Base-by-base conservation (phyloP, 495 filamentous ascomycete genomes). In the Penicillium atrosanguineum region DNA sequence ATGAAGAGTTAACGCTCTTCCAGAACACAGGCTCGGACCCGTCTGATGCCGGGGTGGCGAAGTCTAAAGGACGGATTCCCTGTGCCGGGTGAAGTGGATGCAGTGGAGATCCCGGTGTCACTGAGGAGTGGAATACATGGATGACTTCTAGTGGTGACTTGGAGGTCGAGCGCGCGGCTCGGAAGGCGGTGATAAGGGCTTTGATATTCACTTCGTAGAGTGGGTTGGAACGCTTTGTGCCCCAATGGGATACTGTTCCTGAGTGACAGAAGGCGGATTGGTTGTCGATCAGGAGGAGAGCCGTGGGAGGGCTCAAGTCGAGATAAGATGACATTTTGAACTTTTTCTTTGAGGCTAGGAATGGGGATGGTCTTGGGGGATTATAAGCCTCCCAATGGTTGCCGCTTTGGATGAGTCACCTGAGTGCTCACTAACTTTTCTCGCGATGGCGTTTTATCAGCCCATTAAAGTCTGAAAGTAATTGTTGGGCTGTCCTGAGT, bases 221-320 rank as follows among this genome's bases (percentile, higher is more conserved):
- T 4, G 76, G 73, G 49, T 78, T 79, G 57, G 72, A 77, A 40
- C 76, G 74, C 6, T 50, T 51, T 14, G 63, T 49, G 29, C 79
- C 78, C 68, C 75, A 72, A 44, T 68, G 54, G 18, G 62, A 69
- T 7, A 52, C 29, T 15, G 57, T 67, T 23, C 43, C 25, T 40
- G 78, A 73, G 44, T 79, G 60, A 31, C 55, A 61, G 56, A 84
- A 79, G 59, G 65, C 80, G 16, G 69, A 59, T 66, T 85, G 81
- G 59, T 82, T 79, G 68, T 85, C 80, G 48, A 85, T 82, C 42
- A 85, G 68, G 52, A 85, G 64, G 20, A 84, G 69, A 12, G 79
- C 80, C 0, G 80, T 82, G 11, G 72, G 69, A 6, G 41, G 52
- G 38, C 44, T 53, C 40, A 71, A 57, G 44, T 63, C 43, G 15